Percentiles rank a stretch among this genome's conserved stretches.
Evolutionary conservation across 2,329 filamentous ascomycete genomes (phyloP).

Genomic region (Aureobasidium melanogenum): DNA sequence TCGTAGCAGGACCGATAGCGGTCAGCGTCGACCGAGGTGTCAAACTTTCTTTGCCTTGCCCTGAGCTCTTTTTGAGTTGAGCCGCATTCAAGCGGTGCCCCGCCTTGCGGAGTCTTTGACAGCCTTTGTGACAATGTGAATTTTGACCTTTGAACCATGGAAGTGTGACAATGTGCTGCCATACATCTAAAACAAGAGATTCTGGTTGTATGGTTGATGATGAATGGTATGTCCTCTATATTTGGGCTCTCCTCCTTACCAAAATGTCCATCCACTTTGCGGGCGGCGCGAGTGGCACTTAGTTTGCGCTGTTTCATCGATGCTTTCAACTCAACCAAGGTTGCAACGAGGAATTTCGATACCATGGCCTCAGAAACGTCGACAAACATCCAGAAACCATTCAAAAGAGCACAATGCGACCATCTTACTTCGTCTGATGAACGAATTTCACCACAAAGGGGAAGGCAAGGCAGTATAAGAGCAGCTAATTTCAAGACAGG

Average conservation of each 20-base stretch:
- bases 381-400: not conserved
- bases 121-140: not conserved
- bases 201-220: not conserved
- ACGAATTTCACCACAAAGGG: too few relatives aligned
- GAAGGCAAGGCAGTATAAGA: too few relatives aligned
- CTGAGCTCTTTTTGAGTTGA: not conserved
- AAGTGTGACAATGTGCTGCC: too few relatives aligned
- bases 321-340: too few relatives aligned
- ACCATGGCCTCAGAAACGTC: not conserved
- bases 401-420: not conserved
- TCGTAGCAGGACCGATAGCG: not conserved
- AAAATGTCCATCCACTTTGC: too few relatives aligned
- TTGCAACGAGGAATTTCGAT: not conserved
- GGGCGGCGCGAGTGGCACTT: too few relatives aligned
- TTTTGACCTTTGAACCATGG: not conserved
- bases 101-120: not conserved
- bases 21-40: slow-evolving; percentile 3
- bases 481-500: not conserved
- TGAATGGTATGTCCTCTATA: too few relatives aligned
- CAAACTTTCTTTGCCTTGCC: not conserved
- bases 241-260: too few relatives aligned
- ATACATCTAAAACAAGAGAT: not conserved
- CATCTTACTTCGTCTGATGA: not conserved
- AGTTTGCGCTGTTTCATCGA: too few relatives aligned
- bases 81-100: slow-evolving; percentile 2